phyloP scores from a whole-genome alignment of 2,329 filamentous ascomycete genomes.

The Penicillium sp. region DNA sequence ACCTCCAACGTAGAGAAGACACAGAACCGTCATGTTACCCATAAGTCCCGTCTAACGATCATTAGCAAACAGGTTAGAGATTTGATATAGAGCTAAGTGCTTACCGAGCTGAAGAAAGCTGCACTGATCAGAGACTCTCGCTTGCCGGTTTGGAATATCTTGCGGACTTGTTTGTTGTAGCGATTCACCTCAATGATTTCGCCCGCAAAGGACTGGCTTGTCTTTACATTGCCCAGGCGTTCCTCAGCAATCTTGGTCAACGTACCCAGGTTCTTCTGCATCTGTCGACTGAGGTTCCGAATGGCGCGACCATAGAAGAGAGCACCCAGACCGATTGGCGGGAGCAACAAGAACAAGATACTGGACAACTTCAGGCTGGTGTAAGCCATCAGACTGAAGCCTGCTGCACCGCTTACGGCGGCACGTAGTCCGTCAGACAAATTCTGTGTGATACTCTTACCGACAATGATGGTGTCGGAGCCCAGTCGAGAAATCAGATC shows the following conservation, averaged over 20 bases:
- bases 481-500: slow-evolving; percentile 94
- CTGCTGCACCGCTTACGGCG: slow-evolving; percentile 84
- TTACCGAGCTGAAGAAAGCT: slow-evolving; percentile 74
- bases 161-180: slow-evolving; percentile 89
- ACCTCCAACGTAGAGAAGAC: slow-evolving; percentile 85
- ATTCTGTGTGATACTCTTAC: slow-evolving; percentile 98
- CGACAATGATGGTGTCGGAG: slow-evolving; percentile 95
- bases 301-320: slow-evolving; percentile 90
- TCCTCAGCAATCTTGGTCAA: slow-evolving; percentile 98
- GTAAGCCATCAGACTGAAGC: slow-evolving; percentile 92
- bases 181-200: slow-evolving; percentile 86
- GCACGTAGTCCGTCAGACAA: slow-evolving; percentile 92
- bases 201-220: slow-evolving; percentile 92
- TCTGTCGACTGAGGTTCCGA: slow-evolving; percentile 83
- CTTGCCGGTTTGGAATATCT: slow-evolving; percentile 86
- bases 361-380: slow-evolving; percentile 88
- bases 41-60: slow-evolving; percentile 74
- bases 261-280: slow-evolving; percentile 89
- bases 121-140: slow-evolving; percentile 85
- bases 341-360: slow-evolving; percentile 81
- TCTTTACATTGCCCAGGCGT: slow-evolving; percentile 93
- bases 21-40: slow-evolving; percentile 94
- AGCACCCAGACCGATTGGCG: slow-evolving; percentile 84
- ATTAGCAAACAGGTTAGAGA: slow-evolving; percentile 12
- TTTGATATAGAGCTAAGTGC: slow-evolving; percentile 15